phyloP scores from a whole-genome alignment of 1,139 yeast species.

The Saccharomyces uvarum region DNA sequence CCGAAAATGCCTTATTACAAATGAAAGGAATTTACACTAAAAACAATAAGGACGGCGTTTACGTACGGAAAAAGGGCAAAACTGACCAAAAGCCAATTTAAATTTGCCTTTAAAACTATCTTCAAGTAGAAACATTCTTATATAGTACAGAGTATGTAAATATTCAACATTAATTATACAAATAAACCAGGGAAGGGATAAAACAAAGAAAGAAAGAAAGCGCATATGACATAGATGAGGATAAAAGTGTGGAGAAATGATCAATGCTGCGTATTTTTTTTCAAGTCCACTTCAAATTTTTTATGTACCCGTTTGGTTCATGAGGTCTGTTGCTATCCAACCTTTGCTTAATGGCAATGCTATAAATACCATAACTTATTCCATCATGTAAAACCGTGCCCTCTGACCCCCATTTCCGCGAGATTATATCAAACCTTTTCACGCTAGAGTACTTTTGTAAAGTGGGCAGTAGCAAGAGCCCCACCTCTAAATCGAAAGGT shows the following conservation, averaged over 20 bases:
- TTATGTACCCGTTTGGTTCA: slow-evolving; percentile 3
- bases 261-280: neutral
- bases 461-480: slow-evolving; percentile 62
- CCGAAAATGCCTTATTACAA: neutral
- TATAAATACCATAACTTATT: slow-evolving; percentile 26
- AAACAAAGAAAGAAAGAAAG: neutral
- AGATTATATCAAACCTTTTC: slow-evolving; percentile 58
- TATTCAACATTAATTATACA: neutral
- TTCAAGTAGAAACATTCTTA: neutral
- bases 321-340: neutral
- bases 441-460: slow-evolving; percentile 55
- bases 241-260: neutral
- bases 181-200: neutral
- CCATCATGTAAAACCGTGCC: slow-evolving; percentile 27
- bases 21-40: neutral
- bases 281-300: slow-evolving; percentile 2
- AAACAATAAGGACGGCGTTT: neutral
- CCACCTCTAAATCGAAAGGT: slow-evolving; percentile 54
- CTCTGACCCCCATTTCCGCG: slow-evolving; percentile 56
- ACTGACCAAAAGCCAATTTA: neutral
- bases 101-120: neutral
- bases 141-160: neutral
- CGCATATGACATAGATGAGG: neutral
- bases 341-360: slow-evolving; percentile 19
- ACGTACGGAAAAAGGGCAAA: neutral